Conservation (phyloP, 176 grass and related monocot genomes). For the Typha latifolia region DNA sequence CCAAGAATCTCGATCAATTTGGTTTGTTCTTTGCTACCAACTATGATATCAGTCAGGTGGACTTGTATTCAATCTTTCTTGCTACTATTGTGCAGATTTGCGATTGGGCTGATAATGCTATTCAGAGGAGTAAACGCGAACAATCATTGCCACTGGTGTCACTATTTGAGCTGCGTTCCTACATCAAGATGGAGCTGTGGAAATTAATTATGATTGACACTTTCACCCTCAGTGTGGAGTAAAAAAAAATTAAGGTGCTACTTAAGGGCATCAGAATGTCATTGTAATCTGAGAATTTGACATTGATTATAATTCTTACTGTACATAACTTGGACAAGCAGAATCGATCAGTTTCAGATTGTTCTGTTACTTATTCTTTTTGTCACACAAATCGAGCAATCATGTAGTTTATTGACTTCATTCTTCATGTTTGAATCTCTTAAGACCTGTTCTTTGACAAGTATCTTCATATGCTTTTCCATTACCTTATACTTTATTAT, state of each 20-base stretch:
- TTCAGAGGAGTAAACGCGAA: constrained; percentile 76
- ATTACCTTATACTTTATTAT: no score
- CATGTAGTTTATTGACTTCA: no score
- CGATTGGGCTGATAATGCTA: constrained; percentile 58
- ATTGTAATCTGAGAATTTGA: background rate
- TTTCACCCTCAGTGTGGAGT: background rate
- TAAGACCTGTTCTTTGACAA: no score
- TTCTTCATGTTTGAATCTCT: no score
- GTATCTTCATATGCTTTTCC: no score
- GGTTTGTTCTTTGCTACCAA: no score
- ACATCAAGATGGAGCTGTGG: constrained; percentile 70
- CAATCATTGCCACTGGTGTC: constrained; percentile 81
- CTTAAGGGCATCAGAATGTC: background rate
- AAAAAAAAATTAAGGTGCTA: constrained; percentile 1
- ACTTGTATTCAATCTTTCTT: background rate
- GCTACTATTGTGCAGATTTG: constrained; percentile 34
- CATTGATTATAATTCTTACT: background rate
- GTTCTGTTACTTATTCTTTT: background rate
- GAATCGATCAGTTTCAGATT: background rate
- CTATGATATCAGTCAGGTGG: no score
- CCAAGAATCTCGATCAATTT: no score
- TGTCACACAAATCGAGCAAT: no score
- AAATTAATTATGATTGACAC: constrained; percentile 30
- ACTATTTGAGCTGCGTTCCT: constrained; percentile 86
- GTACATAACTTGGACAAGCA: background rate